Base-by-base conservation (phyloP, 176 grass and related monocot species). In the Eragrostis curvula region DNA sequence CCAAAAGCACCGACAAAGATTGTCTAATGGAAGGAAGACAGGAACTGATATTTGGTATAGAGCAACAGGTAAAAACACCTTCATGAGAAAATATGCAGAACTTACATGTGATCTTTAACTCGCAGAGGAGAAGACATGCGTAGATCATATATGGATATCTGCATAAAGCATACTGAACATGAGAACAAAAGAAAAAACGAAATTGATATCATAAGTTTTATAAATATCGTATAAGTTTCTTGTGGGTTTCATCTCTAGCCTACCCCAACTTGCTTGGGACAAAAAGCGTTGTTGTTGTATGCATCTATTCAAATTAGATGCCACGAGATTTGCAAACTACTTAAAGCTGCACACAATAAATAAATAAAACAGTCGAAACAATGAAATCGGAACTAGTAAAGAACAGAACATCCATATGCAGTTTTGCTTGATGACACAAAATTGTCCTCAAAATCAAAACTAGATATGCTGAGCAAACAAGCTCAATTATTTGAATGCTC, bases 31-130 rank as follows among this genome's bases (percentile, higher is more conserved):
- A 46, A 70, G 66, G 66, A 36, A 36, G 32, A 36, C 32, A 44
- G 44, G 20, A 69, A 78, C 25, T 7, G 59, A 36, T 64, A 11
- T 28, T 65, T 27, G 40, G 46, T 70, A 24, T 28, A 65, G 52
- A 74, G 25, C 17, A 66, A 23, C n/a, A 42, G 60, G 27, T 50
- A 17, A 16, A 79, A 50, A 75, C 25, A 50, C 1, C 69, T 43
- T 88, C 27, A 18, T 63, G 80, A 55, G 52, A 62, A 70, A 18
- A 73, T 39, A 79, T 55, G 59, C 30, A 46, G 40, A 77, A 78
- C 92, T 98, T 87, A 98, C 96, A 98, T 94, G 86, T 98, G 96
- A 93, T 98, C 92, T 80, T 98, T 98, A 83, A 98, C 75, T 79
- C 88, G 49, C 60, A 98, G 51, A 75, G 96, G 96, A 78, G 91